Conservation (phyloP, 2,329 filamentous ascomycete genomes). For the Trichophaea hybrida region DNA sequence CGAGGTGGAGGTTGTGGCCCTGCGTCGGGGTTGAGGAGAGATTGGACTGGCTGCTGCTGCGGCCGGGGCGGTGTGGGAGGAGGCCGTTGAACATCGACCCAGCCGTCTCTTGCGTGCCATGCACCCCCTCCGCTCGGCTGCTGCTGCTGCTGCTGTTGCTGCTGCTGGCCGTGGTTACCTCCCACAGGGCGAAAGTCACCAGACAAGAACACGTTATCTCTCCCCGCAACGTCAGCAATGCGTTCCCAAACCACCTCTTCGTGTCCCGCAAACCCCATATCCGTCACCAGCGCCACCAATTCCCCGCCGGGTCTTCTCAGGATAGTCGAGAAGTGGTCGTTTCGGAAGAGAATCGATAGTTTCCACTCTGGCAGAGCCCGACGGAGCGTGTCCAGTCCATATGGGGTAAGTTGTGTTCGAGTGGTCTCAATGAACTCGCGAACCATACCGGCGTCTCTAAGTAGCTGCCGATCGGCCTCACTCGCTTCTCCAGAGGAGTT, state of each 20-base stretch:
- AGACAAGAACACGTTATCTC: slow-evolving; percentile 67
- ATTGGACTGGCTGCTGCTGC: slow-evolving; percentile 24
- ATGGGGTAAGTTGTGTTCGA: slow-evolving; percentile 73
- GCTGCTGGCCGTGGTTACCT: background rate
- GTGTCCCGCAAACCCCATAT: slow-evolving; percentile 75
- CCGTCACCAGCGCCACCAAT: slow-evolving; percentile 56
- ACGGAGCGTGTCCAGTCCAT: slow-evolving; percentile 61
- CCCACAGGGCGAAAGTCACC: slow-evolving; percentile 84
- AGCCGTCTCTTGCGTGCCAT: slow-evolving; percentile 7
- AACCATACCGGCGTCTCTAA: slow-evolving; percentile 72
- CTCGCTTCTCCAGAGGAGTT: slow-evolving; percentile 35
- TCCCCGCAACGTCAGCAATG: slow-evolving; percentile 73
- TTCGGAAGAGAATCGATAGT: slow-evolving; percentile 84
- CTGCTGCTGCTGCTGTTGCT: background rate
- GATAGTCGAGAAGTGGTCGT: slow-evolving; percentile 90
- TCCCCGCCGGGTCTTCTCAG: slow-evolving; percentile 74
- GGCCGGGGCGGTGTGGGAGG: background rate
- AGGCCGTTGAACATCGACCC: background rate
- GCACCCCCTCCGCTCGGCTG: background rate
- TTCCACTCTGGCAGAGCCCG: slow-evolving; percentile 59
- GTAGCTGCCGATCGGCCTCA: slow-evolving; percentile 45
- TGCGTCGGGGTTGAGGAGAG: slow-evolving; percentile 6
- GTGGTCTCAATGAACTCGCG: slow-evolving; percentile 67
- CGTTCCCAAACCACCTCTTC: slow-evolving; percentile 95
- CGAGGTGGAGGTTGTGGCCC: slow-evolving; percentile 10